phyloP scores from a whole-genome alignment of 176 grass and related monocot species.

The sorghum (Sorghum bicolor) region DNA sequence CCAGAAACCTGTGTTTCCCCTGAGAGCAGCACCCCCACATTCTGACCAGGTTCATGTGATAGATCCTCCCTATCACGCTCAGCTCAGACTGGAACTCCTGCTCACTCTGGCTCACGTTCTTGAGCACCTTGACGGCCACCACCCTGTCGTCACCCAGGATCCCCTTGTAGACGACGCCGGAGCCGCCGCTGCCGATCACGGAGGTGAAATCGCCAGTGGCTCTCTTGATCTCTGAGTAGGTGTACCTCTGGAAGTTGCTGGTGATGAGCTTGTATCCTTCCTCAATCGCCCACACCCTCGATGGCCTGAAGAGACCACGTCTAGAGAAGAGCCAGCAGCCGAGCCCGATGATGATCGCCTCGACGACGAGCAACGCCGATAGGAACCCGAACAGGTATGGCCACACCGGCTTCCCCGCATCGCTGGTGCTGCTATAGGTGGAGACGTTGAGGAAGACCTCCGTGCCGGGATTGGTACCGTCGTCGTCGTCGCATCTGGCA shows the following conservation, averaged over 20 bases:
- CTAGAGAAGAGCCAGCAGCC: constrained; percentile 55
- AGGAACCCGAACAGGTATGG: constrained; percentile 44
- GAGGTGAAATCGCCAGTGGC: constrained; percentile 48
- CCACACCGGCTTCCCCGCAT: constrained; percentile 13
- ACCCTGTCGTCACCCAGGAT: constrained; percentile 22
- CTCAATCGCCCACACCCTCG: neutral
- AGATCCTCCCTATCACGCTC: constrained; percentile 49
- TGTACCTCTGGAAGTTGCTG: constrained; percentile 38
- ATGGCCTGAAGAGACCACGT: constrained; percentile 24
- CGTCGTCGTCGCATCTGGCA: neutral
- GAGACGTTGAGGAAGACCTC: constrained; percentile 6
- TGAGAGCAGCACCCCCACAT: constrained; percentile 54
- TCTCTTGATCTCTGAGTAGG: constrained; percentile 42
- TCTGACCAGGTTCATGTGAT: constrained; percentile 61
- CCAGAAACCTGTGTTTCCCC: constrained; percentile 38
- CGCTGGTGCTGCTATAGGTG: neutral
- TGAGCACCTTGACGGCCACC: constrained; percentile 47
- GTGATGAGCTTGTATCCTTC: constrained; percentile 52
- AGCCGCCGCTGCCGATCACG: constrained; percentile 46
- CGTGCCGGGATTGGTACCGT: too few relatives aligned
- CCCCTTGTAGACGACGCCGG: constrained; percentile 51
- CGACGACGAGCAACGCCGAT: constrained; percentile 43
- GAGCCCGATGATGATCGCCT: constrained; percentile 23
- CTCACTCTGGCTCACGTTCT: constrained; percentile 39
- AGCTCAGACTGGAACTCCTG: constrained; percentile 56